These are phyloP conservation scores for Malus hybrid DNA, from an alignment of 331 rosid species.

Conservation along the genomic window DNA sequence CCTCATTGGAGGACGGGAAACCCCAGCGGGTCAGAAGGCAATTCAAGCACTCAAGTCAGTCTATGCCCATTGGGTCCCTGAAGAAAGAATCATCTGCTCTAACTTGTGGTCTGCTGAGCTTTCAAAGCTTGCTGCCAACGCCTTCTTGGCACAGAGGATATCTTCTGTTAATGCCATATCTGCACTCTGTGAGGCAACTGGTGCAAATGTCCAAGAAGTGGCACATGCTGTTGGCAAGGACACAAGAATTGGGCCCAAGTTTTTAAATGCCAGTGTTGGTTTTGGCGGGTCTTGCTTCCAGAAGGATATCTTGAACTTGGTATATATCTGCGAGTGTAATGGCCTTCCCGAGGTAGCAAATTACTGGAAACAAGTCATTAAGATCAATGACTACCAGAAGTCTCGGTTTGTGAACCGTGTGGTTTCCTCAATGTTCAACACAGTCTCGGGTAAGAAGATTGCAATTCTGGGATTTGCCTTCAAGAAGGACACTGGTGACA, in stretches of 20 bases:
- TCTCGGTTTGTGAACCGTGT: slow-evolving; percentile 69
- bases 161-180: slow-evolving; percentile 95
- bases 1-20: slow-evolving; percentile 91
- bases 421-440: slow-evolving; percentile 88
- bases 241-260: slow-evolving; percentile 80
- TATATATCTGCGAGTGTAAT: slow-evolving; percentile 88
- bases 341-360: slow-evolving; percentile 93
- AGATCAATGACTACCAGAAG: slow-evolving; percentile 92
- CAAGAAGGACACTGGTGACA: slow-evolving; percentile 96
- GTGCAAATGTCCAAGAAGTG: slow-evolving; percentile 79
- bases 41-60: slow-evolving; percentile 55
- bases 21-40: slow-evolving; percentile 69
- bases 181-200: slow-evolving; percentile 89
- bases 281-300: slow-evolving; percentile 97
- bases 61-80: slow-evolving; percentile 85
- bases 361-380: slow-evolving; percentile 92
- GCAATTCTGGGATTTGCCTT: slow-evolving; percentile 87
- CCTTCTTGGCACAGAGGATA: slow-evolving; percentile 89
- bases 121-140: slow-evolving; percentile 94
- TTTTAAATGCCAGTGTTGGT: slow-evolving; percentile 87
- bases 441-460: slow-evolving; percentile 65
- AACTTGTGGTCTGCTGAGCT: slow-evolving; percentile 96
- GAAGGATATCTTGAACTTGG: slow-evolving; percentile 84
- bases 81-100: slow-evolving; percentile 60
- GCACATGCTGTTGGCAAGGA: slow-evolving; percentile 78